Evolutionary conservation across 176 grass and related monocot species (phyloP), one percentile per base, ranked within the genome.

Genomic region (Musa itinerans): DNA sequence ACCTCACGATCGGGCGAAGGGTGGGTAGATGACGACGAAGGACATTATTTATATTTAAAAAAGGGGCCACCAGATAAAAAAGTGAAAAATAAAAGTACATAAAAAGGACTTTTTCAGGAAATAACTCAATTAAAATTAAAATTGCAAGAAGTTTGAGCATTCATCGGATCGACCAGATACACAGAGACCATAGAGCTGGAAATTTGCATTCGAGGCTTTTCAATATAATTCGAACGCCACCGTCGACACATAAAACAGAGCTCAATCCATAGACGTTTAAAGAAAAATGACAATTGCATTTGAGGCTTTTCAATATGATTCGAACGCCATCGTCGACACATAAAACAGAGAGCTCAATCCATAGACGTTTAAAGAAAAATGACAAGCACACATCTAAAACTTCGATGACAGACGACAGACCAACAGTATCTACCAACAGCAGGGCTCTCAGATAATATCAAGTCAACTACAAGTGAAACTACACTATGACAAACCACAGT

Each of bases 391-490:
- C 14, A 57, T 61, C 57, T 61, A 61, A 61, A 2, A n/a, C 57
- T 61, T n/a, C 8, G 57, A 8, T n/a, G 57, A 61, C 15, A 61
- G 34, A 61, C 8, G 16, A 61, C 19, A 61, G 57, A 61, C 17
- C 17, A 43, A 70, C 34, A 70, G 48, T 51, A 51, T 50, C 17
- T 20, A 21, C 68, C 17, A 50, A 70, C 68, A 51, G 1, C 20
- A 10, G 2, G 17, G 25, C 8, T 17, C 25, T 2, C 68, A 50
- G 8, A n/a, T 19, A 73, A 73, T 16, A 7, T 16, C 27, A 77
- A 77, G 43, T 25, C 49, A 77, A 65, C 58, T 19, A 53, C 4
- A 65, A 65, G 59, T 77, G 65, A 19, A 48, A 77, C 59, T 34
- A 34, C 48, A 65, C 48, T 52, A 16, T 61, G 10, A 21, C 9